Conservation (phyloP, 768 basidiomycete species). For the Boletus edulis region DNA sequence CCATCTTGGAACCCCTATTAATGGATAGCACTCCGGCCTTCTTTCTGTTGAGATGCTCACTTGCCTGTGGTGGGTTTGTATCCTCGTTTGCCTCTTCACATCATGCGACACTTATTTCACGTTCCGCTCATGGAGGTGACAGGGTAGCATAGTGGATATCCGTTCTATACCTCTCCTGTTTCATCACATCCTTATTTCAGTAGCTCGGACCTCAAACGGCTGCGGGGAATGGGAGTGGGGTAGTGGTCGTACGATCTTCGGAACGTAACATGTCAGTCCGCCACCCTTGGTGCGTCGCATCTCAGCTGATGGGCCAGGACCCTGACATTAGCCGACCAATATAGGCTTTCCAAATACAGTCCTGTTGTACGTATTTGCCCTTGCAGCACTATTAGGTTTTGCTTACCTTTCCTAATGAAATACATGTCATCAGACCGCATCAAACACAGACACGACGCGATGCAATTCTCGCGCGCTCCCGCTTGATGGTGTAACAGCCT, state of each 20-base stretch:
- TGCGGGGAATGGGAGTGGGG: conserved; percentile 1
- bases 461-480: conserved; percentile 7
- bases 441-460: conserved; percentile 9
- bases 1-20: conserved; percentile 7
- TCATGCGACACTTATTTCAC: not conserved
- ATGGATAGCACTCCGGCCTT: not conserved
- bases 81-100: conserved; percentile 8
- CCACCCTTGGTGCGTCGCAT: conserved; percentile 1
- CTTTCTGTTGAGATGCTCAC: conserved; percentile 6
- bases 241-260: not conserved
- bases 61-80: not conserved
- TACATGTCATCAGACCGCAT: conserved; percentile 17
- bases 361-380: conserved; percentile 27
- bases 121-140: conserved; percentile 3
- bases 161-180: not conserved
- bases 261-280: not conserved
- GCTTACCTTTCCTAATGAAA: conserved; percentile 6
- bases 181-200: conserved; percentile 5
- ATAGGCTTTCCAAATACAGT: conserved; percentile 19
- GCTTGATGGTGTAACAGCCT: conserved; percentile 18
- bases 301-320: conserved; percentile 5
- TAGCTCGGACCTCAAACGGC: not conserved
- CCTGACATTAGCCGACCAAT: conserved; percentile 7
- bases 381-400: conserved; percentile 20
- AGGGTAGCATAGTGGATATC: not conserved